A percentile compares a stretch with the other conserved stretches of the same genome.
phyloP scores from a whole-genome alignment of 306 rosid species.

The Fagus crenata region DNA sequence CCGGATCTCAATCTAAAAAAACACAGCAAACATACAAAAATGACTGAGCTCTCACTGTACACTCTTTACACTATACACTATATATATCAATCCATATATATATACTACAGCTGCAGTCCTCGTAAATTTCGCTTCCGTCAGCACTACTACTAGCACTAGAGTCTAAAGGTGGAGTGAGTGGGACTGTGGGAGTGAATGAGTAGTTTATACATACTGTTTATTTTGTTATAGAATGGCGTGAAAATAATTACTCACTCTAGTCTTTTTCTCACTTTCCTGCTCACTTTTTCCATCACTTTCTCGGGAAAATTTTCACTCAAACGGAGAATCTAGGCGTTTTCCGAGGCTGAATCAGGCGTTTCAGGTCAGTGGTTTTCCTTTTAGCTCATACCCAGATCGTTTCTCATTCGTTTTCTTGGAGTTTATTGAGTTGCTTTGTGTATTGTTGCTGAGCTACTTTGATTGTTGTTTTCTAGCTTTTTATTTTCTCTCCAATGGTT shows the following conservation, averaged over 20 bases:
- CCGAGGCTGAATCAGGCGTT: conserved; percentile 10
- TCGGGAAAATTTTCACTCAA: conserved; percentile 22
- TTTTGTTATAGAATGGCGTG: conserved; percentile 14
- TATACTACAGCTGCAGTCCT: not conserved
- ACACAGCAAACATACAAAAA: not conserved
- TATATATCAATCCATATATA: too few relatives aligned
- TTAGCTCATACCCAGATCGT: conserved; percentile 40
- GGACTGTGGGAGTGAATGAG: too few relatives aligned
- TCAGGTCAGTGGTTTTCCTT: conserved; percentile 30
- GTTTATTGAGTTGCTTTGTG: conserved; percentile 1
- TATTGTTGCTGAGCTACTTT: not conserved
- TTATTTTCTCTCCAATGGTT: conserved; percentile 1
- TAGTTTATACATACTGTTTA: too few relatives aligned
- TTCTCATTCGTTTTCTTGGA: conserved; percentile 10
- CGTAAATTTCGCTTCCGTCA: conserved; percentile 10
- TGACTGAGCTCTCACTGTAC: not conserved
- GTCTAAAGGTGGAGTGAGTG: too few relatives aligned
- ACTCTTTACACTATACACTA: not conserved
- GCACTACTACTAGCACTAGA: not conserved
- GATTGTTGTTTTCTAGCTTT: not conserved
- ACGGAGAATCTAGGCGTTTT: not conserved
- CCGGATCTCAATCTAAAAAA: not conserved
- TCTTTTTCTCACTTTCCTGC: conserved; percentile 15
- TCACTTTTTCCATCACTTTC: conserved; percentile 30
- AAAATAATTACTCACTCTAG: conserved; percentile 1